phyloP scores from a whole-genome alignment of 148 eudicot species.

The Polygonum maritimum region DNA sequence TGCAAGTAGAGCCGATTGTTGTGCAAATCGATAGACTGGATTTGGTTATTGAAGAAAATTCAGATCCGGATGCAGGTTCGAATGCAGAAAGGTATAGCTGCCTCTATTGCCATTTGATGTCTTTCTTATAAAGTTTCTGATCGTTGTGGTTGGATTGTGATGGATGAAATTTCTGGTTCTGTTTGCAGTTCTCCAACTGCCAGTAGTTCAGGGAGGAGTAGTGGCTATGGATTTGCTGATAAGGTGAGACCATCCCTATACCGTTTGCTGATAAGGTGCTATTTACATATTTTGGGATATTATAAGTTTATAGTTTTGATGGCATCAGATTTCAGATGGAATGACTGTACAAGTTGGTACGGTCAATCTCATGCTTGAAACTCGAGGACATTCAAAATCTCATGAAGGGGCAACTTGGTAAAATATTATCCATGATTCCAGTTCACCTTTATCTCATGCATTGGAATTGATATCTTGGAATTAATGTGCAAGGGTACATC shows the following conservation, averaged over 20 bases:
- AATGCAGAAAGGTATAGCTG: conserved; percentile 53
- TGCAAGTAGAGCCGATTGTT: conserved; percentile 90
- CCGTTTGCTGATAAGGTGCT: neutral
- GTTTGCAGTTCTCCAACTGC: conserved; percentile 44
- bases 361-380: conserved; percentile 88
- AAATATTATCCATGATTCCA: neutral
- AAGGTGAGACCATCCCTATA: conserved; percentile 41
- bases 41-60: conserved; percentile 89
- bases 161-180: neutral
- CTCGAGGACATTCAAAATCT: conserved; percentile 71
- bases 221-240: conserved; percentile 94
- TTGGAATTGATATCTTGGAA: neutral
- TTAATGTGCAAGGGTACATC: neutral
- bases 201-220: conserved; percentile 54
- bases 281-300: neutral
- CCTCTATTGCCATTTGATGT: neutral
- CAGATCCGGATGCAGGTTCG: conserved; percentile 48
- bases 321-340: conserved; percentile 90
- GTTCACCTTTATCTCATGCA: neutral
- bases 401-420: conserved; percentile 89
- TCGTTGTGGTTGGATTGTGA: neutral
- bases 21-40: conserved; percentile 92
- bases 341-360: conserved; percentile 83
- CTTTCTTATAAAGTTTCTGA: neutral
- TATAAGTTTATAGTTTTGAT: conserved; percentile 20